Evolutionary conservation across 2,329 filamentous ascomycete genomes (phyloP).

Genomic region (Paramyrothecium sp.): DNA sequence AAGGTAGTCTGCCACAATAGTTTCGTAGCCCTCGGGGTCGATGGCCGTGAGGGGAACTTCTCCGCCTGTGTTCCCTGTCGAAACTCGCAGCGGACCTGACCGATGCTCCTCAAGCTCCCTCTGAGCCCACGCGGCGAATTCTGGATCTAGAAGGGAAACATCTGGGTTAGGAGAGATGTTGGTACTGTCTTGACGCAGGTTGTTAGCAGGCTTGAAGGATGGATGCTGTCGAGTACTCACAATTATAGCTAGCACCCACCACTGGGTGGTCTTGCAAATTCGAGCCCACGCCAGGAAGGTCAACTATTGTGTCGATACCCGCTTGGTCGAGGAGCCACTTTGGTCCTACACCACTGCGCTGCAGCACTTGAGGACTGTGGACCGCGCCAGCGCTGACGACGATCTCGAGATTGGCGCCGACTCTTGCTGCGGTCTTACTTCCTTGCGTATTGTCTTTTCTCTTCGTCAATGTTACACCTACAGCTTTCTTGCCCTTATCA

Average conservation of each 20-base stretch:
- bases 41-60: constrained; percentile 11
- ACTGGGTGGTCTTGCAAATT: constrained; percentile 1
- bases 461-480: not conserved
- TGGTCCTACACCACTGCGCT: not conserved
- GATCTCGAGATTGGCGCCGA: not conserved
- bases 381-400: not conserved
- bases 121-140: constrained; percentile 9
- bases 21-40: constrained; percentile 9
- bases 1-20: constrained; percentile 9
- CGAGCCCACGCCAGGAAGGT: constrained; percentile 1
- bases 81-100: constrained; percentile 16
- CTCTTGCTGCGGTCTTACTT: not conserved
- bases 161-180: not conserved
- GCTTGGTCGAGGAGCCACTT: not conserved
- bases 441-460: not conserved
- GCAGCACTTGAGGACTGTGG: not conserved
- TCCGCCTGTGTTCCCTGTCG: constrained; percentile 18
- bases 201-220: not conserved
- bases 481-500: not conserved
- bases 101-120: constrained; percentile 12
- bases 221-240: not conserved
- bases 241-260: not conserved
- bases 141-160: not conserved
- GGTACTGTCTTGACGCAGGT: not conserved
- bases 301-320: not conserved